Evolutionary conservation across 1,284 basidiomycete species (phyloP), one percentile per base, ranked within the genome.

Genomic region (Cystobasidium slooffiae): DNA sequence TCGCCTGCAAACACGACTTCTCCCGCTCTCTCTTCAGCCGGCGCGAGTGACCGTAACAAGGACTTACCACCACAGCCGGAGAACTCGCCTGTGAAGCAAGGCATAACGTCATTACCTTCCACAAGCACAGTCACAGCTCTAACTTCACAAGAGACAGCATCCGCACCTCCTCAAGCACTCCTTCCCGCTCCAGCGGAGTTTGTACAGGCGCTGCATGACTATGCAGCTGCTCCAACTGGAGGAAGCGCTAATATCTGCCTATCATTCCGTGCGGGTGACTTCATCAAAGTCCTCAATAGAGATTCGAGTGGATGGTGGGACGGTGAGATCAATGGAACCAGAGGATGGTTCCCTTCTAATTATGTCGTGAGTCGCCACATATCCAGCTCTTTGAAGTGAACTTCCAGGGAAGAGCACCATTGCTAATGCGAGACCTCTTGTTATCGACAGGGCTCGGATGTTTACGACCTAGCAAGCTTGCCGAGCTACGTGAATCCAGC

Each of bases 251-350:
- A 72, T 41, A 72, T 92, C 20, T 96, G 94, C 83, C 87, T 99
- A 55, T 86, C 90, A 41, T 97, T 99, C 84, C 87, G 87, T 41
- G 89, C 91, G 0, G 95, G 96, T 1, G 91, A 98, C 81, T 87
- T 96, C 67, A 94, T 99, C 76, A 89, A 89, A 75, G 93, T 98
- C 39, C 85, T 93, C 72, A 93, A 92, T 80, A 87, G 89, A 77
- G 94, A 98, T 83, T 77, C 86, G 0, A 93, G 91, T 76, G 97
- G 96, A 0, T 99, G 97, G 97, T 98, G 96, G 96, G 95, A 99
- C 81, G 96, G 97, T 10, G 94, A 98, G 83, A 83, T 97, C 22
- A 72, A 63, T 37, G 67, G 68, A 0, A 78, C 89, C 69, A 85
- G 94, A 78, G 97, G 97, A n/a, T 99, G 96, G 96, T 98, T 98